Conservation (phyloP, 441 rosid species). For the Gossypium davidsonii region DNA sequence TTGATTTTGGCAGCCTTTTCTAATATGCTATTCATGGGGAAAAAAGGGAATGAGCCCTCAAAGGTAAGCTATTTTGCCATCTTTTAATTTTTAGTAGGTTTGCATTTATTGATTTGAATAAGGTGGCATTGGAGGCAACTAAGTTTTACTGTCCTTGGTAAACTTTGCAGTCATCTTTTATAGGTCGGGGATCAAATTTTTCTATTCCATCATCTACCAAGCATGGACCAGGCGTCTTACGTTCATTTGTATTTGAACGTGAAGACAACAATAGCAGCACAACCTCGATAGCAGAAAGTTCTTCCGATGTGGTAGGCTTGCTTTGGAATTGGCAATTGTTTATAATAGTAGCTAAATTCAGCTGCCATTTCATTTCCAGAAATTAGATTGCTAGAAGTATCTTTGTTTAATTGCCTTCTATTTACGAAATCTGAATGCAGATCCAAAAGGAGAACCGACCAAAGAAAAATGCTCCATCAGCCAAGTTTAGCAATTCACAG, state of each 20-base stretch:
- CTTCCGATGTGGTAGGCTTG: constrained; percentile 48
- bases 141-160: constrained; percentile 4
- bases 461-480: constrained; percentile 39
- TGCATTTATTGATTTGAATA: background rate
- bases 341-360: background rate
- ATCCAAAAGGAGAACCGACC: constrained; percentile 41
- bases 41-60: constrained; percentile 35
- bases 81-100: background rate
- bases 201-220: constrained; percentile 50
- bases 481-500: constrained; percentile 60
- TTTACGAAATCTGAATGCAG: constrained; percentile 28
- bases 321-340: background rate
- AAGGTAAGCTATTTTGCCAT: constrained; percentile 45
- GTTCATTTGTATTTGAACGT: constrained; percentile 78
- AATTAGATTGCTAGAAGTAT: background rate
- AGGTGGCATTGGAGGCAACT: background rate
- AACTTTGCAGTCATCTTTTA: constrained; percentile 74
- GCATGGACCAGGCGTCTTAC: constrained; percentile 45
- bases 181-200: constrained; percentile 47
- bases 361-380: background rate
- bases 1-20: constrained; percentile 43
- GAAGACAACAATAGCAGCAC: constrained; percentile 57
- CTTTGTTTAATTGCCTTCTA: background rate
- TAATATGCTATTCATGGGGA: constrained; percentile 40
- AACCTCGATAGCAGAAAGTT: constrained; percentile 42